Evolutionary conservation across 805 yeast genomes (phyloP).

Genomic region (Blastobotrys attinorum): DNA sequence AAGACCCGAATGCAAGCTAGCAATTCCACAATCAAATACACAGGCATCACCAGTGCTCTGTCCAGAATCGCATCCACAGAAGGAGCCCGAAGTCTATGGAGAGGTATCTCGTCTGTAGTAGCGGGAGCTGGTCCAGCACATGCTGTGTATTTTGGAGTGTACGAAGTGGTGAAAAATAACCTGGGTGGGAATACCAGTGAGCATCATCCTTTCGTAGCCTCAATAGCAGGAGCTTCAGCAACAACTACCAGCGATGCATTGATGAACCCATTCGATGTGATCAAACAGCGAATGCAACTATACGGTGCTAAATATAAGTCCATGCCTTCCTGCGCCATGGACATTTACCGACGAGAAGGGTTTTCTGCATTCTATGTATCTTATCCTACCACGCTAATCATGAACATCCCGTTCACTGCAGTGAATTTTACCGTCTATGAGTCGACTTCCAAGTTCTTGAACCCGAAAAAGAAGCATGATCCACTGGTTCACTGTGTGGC

Average conservation of each 20-base stretch:
- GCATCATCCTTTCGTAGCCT: constrained; percentile 71
- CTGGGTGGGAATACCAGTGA: constrained; percentile 40
- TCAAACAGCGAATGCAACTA: constrained; percentile 91
- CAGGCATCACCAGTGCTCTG: constrained; percentile 54
- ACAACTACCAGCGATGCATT: constrained; percentile 90
- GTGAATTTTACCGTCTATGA: constrained; percentile 91
- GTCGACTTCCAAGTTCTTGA: constrained; percentile 64
- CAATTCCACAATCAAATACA: constrained; percentile 23
- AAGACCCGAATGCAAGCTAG: constrained; percentile 88
- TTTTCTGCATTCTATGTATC: constrained; percentile 79
- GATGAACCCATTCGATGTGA: constrained; percentile 95
- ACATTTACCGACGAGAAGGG: constrained; percentile 32
- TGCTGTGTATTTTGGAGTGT: constrained; percentile 92
- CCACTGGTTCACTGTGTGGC: constrained; percentile 87
- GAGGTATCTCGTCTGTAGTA: constrained; percentile 87
- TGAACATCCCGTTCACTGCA: constrained; percentile 93
- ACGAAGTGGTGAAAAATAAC: constrained; percentile 66
- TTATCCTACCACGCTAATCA: constrained; percentile 86
- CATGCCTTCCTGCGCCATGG: constrained; percentile 20
- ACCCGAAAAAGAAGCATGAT: constrained; percentile 69
- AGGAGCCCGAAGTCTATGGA: constrained; percentile 84
- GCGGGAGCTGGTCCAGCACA: constrained; percentile 99
- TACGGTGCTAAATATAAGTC: constrained; percentile 20
- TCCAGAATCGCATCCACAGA: constrained; percentile 75
- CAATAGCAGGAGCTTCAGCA: constrained; percentile 84